A percentile compares a stretch with the other conserved stretches of the same genome.
phyloP scores from a whole-genome alignment of 176 grass and related monocot species.

The Thalia dealbata region DNA sequence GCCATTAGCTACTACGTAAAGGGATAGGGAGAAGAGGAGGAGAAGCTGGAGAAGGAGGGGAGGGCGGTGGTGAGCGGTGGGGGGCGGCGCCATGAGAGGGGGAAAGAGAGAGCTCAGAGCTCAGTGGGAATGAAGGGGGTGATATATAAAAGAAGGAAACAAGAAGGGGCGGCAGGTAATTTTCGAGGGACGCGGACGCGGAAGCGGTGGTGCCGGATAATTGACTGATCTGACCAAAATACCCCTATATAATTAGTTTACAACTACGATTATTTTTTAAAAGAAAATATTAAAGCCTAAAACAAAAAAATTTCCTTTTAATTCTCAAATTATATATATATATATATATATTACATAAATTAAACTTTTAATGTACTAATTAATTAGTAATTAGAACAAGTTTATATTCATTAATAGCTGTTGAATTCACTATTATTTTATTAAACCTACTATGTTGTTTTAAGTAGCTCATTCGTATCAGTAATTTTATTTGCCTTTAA shows the following conservation, averaged over 20 bases:
- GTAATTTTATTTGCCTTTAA: too few relatives aligned
- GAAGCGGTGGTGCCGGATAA: background rate
- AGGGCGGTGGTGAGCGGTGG: background rate
- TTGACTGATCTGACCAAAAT: background rate
- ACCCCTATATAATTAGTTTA: background rate
- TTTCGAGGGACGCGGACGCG: background rate
- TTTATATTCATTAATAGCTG: too few relatives aligned
- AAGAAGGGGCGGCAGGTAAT: background rate
- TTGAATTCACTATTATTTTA: too few relatives aligned
- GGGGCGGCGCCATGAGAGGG: background rate
- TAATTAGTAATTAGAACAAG: too few relatives aligned
- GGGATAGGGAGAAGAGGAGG: slow-evolving; percentile 12
- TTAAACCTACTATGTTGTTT: too few relatives aligned
- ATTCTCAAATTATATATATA: too few relatives aligned
- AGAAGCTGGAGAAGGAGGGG: slow-evolving; percentile 7
- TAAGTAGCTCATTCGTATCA: too few relatives aligned
- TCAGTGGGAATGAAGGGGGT: background rate
- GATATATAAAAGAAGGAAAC: background rate
- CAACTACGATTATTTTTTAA: too few relatives aligned
- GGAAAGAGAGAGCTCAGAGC: background rate
- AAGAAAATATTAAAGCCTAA: too few relatives aligned
- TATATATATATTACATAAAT: too few relatives aligned
- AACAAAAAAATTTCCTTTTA: too few relatives aligned
- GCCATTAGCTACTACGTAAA: background rate
- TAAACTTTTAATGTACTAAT: too few relatives aligned